Evolutionary conservation across 306 rosid genomes (phyloP).

Genomic region (Trifolium dubium): DNA sequence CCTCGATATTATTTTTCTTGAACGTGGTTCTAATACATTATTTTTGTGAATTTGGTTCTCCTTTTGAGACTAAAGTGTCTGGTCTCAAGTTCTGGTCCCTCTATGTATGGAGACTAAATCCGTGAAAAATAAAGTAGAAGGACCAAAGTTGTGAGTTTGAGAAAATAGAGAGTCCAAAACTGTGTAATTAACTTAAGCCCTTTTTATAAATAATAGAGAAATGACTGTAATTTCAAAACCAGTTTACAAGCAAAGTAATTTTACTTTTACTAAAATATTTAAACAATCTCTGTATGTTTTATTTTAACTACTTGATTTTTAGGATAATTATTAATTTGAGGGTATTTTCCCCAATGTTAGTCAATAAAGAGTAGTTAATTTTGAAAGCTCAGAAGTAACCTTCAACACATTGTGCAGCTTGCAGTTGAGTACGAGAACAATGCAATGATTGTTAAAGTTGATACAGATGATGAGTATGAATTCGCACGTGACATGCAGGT

Average conservation of each 20-base stretch:
- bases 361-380: neutral
- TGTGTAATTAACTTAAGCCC: neutral
- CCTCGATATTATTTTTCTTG: neutral
- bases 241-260: too few species aligned
- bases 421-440: constrained; percentile 82
- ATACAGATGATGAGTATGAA: constrained; percentile 89
- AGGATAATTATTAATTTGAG: constrained; percentile 22
- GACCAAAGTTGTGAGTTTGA: neutral
- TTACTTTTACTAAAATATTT: too few species aligned
- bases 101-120: neutral
- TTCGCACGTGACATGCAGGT: constrained; percentile 97
- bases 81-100: too few species aligned
- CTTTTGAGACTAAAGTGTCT: neutral
- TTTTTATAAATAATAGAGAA: too few species aligned
- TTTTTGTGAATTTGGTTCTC: neutral
- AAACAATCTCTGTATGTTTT: constrained; percentile 1
- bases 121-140: neutral
- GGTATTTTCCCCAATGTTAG: neutral
- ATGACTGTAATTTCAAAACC: too few species aligned
- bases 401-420: constrained; percentile 58
- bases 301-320: constrained; percentile 16
- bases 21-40: too few species aligned
- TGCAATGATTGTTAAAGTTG: constrained; percentile 77
- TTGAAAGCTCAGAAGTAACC: constrained; percentile 36
- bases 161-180: neutral